These are phyloP conservation scores for Mycena rosella DNA, from an alignment of 768 basidiomycete species.

Conservation along the genomic window DNA sequence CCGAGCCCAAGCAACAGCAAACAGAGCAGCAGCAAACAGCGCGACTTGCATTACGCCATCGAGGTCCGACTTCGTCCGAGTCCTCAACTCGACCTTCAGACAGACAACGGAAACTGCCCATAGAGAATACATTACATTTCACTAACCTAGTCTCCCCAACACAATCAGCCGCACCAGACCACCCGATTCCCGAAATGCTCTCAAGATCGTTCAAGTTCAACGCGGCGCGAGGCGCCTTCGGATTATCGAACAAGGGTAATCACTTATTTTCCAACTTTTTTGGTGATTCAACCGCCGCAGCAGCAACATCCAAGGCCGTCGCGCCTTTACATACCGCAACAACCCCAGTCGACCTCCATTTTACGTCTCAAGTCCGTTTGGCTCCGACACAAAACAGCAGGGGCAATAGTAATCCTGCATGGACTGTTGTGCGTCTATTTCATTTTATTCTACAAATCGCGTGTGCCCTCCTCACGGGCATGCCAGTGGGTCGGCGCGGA, in stretches of 20 bases:
- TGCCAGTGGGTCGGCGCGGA: conserved; percentile 86
- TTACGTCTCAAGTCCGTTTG: conserved; percentile 28
- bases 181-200: no score
- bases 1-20: no score
- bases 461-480: conserved; percentile 2
- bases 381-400: conserved; percentile 44
- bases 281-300: background rate
- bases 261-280: background rate
- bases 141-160: no score
- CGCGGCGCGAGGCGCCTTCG: conserved; percentile 2
- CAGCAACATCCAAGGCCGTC: background rate
- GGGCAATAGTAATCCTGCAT: conserved; percentile 70
- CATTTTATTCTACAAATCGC: background rate
- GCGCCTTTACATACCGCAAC: background rate
- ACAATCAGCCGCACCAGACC: no score
- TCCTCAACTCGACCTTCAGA: no score
- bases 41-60: background rate
- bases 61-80: no score
- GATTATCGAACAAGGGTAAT: conserved; percentile 1
- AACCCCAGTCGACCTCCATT: conserved; percentile 30
- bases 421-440: conserved; percentile 67
- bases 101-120: no score
- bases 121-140: no score
- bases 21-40: no score
- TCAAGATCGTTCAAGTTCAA: background rate